A percentile compares a stretch with the other conserved stretches of the same genome.
Evolutionary conservation across 73 alveolate species (phyloP).

Genomic region (Tetrahymena elliotti): DNA sequence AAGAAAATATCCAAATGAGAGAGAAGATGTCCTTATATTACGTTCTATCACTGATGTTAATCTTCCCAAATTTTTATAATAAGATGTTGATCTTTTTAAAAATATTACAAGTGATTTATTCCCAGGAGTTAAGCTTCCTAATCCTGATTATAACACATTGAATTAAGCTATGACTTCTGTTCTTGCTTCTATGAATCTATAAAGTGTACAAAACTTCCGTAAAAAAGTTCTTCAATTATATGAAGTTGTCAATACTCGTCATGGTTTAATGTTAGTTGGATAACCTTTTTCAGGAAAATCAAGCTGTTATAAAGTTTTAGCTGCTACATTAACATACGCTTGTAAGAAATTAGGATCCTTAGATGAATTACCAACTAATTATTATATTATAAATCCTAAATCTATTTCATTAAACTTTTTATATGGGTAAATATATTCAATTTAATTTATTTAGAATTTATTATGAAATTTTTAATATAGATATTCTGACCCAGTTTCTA

Average conservation of each 20-base stretch:
- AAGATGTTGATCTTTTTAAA: conserved; percentile 86
- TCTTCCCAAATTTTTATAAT: conserved; percentile 87
- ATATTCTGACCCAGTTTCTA: conserved; percentile 54
- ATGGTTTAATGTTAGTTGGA: conserved; percentile 88
- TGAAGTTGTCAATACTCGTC: conserved; percentile 84
- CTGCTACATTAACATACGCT: conserved; percentile 61
- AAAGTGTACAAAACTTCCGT: conserved; percentile 28
- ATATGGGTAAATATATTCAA: conserved; percentile 28
- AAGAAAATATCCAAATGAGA: conserved; percentile 49
- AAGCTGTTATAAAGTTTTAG: conserved; percentile 61
- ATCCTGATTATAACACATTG: conserved; percentile 12
- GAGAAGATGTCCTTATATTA: conserved; percentile 64
- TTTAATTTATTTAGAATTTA: background rate
- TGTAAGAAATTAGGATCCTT: conserved; percentile 25
- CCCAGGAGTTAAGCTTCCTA: conserved; percentile 62
- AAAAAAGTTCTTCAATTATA: conserved; percentile 76
- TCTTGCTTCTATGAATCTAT: background rate
- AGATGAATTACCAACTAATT: conserved; percentile 54
- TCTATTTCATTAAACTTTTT: conserved; percentile 39
- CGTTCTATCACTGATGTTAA: conserved; percentile 82
- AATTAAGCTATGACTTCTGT: conserved; percentile 15
- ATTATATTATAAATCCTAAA: conserved; percentile 47
- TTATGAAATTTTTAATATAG: background rate
- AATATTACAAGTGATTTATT: conserved; percentile 85
- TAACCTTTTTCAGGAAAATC: conserved; percentile 89